Percentiles rank a stretch among this genome's conserved stretches.
Conservation (phyloP, 129 eudicot species). For the Flaveria bidentis region DNA sequence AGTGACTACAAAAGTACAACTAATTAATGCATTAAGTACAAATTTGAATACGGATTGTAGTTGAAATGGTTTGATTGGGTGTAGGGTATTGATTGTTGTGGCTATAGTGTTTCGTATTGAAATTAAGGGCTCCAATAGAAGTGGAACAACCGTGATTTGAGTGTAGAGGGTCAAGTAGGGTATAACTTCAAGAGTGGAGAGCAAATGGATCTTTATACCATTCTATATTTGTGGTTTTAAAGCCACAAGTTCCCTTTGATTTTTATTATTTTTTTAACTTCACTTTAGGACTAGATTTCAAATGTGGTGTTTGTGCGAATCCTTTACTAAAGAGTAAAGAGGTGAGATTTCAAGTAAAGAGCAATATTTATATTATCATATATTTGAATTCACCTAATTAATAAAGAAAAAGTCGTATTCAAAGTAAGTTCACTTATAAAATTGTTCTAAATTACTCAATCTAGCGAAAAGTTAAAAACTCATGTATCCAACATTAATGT, state of each 20-base stretch:
- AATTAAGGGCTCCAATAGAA: slow-evolving; percentile 25
- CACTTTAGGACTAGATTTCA: background rate
- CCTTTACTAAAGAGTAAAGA: background rate
- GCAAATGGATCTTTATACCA: slow-evolving; percentile 3
- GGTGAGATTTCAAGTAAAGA: background rate
- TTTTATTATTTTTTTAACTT: slow-evolving; percentile 15
- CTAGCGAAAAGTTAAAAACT: too few relatives aligned
- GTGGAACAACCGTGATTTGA: slow-evolving; percentile 31
- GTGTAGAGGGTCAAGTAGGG: slow-evolving; percentile 32
- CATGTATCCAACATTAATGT: too few relatives aligned
- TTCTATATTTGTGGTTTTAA: background rate
- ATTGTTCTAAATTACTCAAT: too few relatives aligned
- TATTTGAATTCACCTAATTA: too few relatives aligned
- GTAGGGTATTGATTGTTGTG: slow-evolving; percentile 22
- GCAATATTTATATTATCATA: too few relatives aligned
- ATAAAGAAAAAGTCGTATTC: too few relatives aligned
- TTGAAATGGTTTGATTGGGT: slow-evolving; percentile 22
- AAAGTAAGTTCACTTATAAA: too few relatives aligned
- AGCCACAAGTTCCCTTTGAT: slow-evolving; percentile 32
- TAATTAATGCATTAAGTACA: slow-evolving; percentile 17
- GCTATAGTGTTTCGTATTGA: slow-evolving; percentile 21
- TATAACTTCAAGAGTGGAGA: slow-evolving; percentile 19
- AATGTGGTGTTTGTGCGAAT: slow-evolving; percentile 8
- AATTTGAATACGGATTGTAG: background rate
- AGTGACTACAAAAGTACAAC: slow-evolving; percentile 2